Conservation (phyloP, 2,329 filamentous ascomycete species). For the Penicillium sp. region DNA sequence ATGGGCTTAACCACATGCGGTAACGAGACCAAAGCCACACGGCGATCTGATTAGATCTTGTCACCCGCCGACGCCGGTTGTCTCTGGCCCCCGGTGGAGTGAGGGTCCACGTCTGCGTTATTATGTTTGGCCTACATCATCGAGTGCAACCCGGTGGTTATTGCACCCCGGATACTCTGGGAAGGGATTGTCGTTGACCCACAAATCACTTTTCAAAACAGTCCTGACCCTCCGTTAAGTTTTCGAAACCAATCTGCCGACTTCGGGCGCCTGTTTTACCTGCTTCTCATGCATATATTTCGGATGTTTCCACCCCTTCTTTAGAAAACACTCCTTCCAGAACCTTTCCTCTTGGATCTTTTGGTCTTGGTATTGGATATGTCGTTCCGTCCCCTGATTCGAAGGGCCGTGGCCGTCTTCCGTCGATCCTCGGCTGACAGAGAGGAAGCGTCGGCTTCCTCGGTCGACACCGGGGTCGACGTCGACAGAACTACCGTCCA, state of each 20-base stretch:
- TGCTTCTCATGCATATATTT: neutral
- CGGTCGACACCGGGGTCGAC: neutral
- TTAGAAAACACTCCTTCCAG: neutral
- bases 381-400: constrained; percentile 8
- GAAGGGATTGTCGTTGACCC: constrained; percentile 4
- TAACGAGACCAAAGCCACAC: neutral
- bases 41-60: constrained; percentile 12
- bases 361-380: neutral
- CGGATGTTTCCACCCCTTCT: neutral
- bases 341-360: neutral
- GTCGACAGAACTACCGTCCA: neutral
- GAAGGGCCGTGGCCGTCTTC: constrained; percentile 10
- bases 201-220: neutral
- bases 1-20: neutral
- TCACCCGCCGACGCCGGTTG: neutral
- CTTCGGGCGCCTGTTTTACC: constrained; percentile 1
- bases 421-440: constrained; percentile 3
- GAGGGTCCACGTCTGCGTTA: neutral
- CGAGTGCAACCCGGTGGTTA: neutral
- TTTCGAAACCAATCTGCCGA: neutral
- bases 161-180: neutral
- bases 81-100: constrained; percentile 1
- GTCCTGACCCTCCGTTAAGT: neutral
- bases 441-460: constrained; percentile 3
- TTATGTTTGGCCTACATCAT: constrained; percentile 4